phyloP scores from a whole-genome alignment of 23 red algal species.

The Rhodosorus marinus region DNA sequence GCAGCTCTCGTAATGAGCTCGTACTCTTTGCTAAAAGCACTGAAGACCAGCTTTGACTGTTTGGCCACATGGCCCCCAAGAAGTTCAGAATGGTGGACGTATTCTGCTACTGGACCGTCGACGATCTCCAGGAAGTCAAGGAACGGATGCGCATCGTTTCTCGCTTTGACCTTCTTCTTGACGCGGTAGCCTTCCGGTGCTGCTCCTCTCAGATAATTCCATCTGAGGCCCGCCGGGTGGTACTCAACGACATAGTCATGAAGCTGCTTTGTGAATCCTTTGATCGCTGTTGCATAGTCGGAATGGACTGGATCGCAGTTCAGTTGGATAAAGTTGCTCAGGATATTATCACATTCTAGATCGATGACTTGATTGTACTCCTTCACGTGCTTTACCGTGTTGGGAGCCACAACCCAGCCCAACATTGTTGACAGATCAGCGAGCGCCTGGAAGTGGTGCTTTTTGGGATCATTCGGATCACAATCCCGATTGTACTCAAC shows the following conservation, averaged over 20 bases:
- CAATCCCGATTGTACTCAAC: conserved; percentile 43
- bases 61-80: background rate
- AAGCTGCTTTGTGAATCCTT: conserved; percentile 29
- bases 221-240: conserved; percentile 45
- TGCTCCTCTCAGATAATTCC: conserved; percentile 38
- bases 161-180: background rate
- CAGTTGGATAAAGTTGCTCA: conserved; percentile 51
- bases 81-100: background rate
- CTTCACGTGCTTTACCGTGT: conserved; percentile 38
- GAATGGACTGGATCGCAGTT: conserved; percentile 53
- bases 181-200: conserved; percentile 19
- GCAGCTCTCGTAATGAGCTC: background rate
- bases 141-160: background rate
- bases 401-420: conserved; percentile 48
- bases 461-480: conserved; percentile 7
- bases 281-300: conserved; percentile 42
- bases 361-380: conserved; percentile 54
- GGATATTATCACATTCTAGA: conserved; percentile 27
- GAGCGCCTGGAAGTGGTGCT: conserved; percentile 31
- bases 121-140: background rate
- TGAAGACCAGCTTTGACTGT: background rate
- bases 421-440: conserved; percentile 35
- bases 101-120: background rate
- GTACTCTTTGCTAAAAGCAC: background rate
- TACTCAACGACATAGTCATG: conserved; percentile 43